These are phyloP conservation scores for Gastrolobium bilobum DNA, from an alignment of 306 rosid species.

Conservation along the genomic window DNA sequence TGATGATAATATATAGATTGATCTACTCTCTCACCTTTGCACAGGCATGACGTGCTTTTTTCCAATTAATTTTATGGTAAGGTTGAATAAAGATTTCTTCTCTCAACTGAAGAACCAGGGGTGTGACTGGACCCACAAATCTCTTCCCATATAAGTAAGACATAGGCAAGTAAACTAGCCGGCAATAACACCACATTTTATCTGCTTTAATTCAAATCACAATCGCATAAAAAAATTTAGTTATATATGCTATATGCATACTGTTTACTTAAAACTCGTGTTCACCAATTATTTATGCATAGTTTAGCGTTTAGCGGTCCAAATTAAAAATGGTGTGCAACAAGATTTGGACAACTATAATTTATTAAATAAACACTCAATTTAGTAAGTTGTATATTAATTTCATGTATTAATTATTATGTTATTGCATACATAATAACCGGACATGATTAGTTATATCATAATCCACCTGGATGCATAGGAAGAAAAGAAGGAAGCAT, in stretches of 20 bases:
- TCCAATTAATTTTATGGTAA: conserved; percentile 60
- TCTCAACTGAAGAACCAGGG: conserved; percentile 58
- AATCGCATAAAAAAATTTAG: too few relatives aligned
- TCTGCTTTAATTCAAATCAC: conserved; percentile 48
- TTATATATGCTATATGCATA: too few relatives aligned
- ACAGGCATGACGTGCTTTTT: conserved; percentile 63
- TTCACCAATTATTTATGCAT: too few relatives aligned
- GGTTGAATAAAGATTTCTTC: conserved; percentile 62
- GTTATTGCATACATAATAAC: too few relatives aligned
- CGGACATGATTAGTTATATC: too few relatives aligned
- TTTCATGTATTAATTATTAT: too few relatives aligned
- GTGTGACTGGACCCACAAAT: conserved; percentile 74
- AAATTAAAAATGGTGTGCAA: too few relatives aligned
- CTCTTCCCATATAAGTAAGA: conserved; percentile 71
- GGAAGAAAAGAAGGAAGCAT: conserved; percentile 27
- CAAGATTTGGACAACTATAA: too few relatives aligned
- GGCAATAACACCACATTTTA: conserved; percentile 79
- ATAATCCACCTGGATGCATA: neutral
- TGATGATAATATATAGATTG: neutral
- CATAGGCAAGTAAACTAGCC: conserved; percentile 77
- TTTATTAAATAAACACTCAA: too few relatives aligned
- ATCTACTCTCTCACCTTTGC: conserved; percentile 45
- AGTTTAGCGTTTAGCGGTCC: too few relatives aligned
- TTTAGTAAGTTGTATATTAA: too few relatives aligned
- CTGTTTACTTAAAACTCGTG: too few relatives aligned